These are phyloP conservation scores for Limnomonas spitsbergensis DNA, from an alignment of 139 green algal species.

Conservation along the genomic window DNA sequence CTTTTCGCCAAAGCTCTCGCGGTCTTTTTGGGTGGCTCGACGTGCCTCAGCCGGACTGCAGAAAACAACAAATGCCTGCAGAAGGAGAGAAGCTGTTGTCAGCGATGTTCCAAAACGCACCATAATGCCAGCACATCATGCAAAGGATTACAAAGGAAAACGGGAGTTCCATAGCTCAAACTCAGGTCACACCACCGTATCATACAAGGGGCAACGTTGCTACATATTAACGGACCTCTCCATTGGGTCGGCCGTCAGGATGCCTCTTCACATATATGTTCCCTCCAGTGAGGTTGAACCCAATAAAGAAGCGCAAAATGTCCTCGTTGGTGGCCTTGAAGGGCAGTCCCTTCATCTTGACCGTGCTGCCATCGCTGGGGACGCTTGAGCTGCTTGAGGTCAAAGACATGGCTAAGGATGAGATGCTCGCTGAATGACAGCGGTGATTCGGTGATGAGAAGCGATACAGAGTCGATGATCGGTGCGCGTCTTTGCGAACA, in stretches of 20 bases:
- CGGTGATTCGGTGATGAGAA: too few species aligned
- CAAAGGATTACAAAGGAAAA: too few species aligned
- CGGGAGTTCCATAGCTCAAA: too few species aligned
- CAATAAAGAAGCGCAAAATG: constrained; percentile 63
- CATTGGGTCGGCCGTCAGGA: constrained; percentile 53
- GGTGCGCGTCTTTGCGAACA: too few species aligned
- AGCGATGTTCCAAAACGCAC: too few species aligned
- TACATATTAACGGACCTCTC: constrained; percentile 42
- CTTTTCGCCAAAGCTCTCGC: constrained; percentile 68
- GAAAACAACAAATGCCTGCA: constrained; percentile 70
- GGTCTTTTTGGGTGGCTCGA: constrained; percentile 62
- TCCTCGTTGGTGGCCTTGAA: constrained; percentile 61
- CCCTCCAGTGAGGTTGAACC: constrained; percentile 30
- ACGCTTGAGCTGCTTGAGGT: neutral
- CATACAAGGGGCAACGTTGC: neutral
- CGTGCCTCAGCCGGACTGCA: constrained; percentile 50
- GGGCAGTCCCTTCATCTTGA: constrained; percentile 50
- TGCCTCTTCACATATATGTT: constrained; percentile 48
- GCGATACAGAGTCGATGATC: too few species aligned
- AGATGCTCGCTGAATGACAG: too few species aligned
- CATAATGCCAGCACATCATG: too few species aligned
- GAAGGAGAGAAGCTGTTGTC: too few species aligned
- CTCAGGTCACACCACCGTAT: too few species aligned
- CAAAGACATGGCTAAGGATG: too few species aligned
- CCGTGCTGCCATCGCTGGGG: neutral